Evolutionary conservation across 257 asterid species (phyloP), one percentile per base, ranked within the genome.

Genomic region (Jacaranda copaia): DNA sequence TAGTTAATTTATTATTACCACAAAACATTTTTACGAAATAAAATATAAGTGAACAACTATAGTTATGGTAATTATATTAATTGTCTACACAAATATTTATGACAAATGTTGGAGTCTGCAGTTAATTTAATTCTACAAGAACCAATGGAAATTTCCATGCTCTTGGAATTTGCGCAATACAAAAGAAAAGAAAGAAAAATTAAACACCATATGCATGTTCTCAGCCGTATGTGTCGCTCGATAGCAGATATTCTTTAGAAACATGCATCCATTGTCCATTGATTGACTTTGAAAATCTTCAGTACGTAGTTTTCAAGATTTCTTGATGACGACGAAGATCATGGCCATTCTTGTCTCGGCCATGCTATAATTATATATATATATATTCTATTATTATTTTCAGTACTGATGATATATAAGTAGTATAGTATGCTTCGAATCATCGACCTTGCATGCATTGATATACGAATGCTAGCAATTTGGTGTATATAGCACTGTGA

Each of bases 141-240:
- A 42, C 74, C 65, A 81, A 72, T 75, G 66, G 80, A 61, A 67
- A 68, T 45, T 61, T 73, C 72, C 40, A 80, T 60, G 59, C 18
- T 68, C 32, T n/a, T 53, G 59, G 8, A 53, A 53, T 53, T 53
- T 15, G 19, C n/a, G 3, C 14, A 58, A 58, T 38, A n/a, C 46
- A 16, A 68, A 55, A 58, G 76, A 67, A 40, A 46, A 43, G 77
- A 65, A 7, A 40, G 5, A 40, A 40, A 4, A 4, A 40, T 0
- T 7, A 79, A 80, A 77, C 70, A 79, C 78, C 71, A 66, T 43
- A 63, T 75, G 82, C 88, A 79, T 79, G 84, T 81, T 81, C 60
- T 69, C 36, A 77, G 89, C 91, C 89, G 91, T 81, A 85, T 86
- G 81, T 18, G 48, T 66, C 91, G 91, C 80, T 75, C 79, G 25